Evolutionary conservation across 2,329 filamentous ascomycete species (phyloP).

Genomic region (Purpureocillium lavendulum): DNA sequence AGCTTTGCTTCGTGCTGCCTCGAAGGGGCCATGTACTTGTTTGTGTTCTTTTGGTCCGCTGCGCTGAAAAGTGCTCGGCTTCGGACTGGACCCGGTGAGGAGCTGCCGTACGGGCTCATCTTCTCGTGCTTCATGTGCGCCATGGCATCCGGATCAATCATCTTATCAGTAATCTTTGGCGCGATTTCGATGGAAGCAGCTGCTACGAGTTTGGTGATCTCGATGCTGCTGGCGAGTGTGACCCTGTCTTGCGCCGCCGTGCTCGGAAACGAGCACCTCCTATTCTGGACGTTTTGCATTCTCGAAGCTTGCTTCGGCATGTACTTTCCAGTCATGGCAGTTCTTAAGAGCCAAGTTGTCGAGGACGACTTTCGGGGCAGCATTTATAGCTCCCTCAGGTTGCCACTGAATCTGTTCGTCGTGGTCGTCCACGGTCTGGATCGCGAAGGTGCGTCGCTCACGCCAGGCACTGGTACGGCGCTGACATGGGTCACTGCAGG

Average conservation of each 20-base stretch:
- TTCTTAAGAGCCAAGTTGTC: slow-evolving; percentile 44
- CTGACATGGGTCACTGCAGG: slow-evolving; percentile 11
- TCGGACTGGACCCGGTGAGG: slow-evolving; percentile 15
- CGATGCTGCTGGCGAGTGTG: slow-evolving; percentile 21
- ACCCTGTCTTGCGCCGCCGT: slow-evolving; percentile 33
- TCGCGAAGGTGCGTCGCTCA: slow-evolving; percentile 26
- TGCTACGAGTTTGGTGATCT: slow-evolving; percentile 24
- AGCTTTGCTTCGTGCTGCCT: slow-evolving; percentile 47
- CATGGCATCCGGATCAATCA: slow-evolving; percentile 46
- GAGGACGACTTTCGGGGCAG: slow-evolving; percentile 43
- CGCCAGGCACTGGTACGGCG: neutral
- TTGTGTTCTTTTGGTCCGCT: slow-evolving; percentile 55
- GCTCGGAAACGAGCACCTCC: slow-evolving; percentile 29
- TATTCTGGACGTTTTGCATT: slow-evolving; percentile 49
- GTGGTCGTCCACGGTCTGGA: slow-evolving; percentile 37
- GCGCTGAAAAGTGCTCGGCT: slow-evolving; percentile 36
- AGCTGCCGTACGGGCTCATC: slow-evolving; percentile 37
- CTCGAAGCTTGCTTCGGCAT: slow-evolving; percentile 49
- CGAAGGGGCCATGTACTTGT: slow-evolving; percentile 54
- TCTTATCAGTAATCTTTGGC: neutral
- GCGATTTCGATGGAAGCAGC: slow-evolving; percentile 7
- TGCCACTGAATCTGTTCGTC: slow-evolving; percentile 48
- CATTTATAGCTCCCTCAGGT: slow-evolving; percentile 47
- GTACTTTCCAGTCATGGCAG: slow-evolving; percentile 49
- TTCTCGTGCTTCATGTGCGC: slow-evolving; percentile 49